Evolutionary conservation across 345 rosid genomes (phyloP).

Genomic region (Stellera chamaejasme): DNA sequence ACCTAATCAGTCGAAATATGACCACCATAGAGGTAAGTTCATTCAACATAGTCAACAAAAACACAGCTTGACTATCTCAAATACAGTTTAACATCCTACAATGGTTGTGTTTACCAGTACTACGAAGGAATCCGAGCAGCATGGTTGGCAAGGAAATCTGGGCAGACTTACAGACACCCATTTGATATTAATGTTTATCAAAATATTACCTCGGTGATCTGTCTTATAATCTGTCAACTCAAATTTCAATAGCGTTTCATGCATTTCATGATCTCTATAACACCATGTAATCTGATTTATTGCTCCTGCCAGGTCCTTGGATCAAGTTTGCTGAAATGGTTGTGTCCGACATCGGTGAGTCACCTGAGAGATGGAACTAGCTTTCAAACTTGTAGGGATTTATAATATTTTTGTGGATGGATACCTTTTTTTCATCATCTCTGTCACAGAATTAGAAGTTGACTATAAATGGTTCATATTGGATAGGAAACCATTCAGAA

Average conservation of each 20-base stretch:
- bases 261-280: no score
- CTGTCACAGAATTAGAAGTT: no score
- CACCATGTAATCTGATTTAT: slow-evolving; percentile 4
- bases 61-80: neutral
- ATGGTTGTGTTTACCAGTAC: slow-evolving; percentile 31
- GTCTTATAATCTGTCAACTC: neutral
- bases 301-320: slow-evolving; percentile 58
- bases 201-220: slow-evolving; percentile 46
- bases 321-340: slow-evolving; percentile 66
- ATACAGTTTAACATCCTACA: slow-evolving; percentile 7
- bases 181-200: slow-evolving; percentile 48
- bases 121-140: slow-evolving; percentile 55
- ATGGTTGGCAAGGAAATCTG: slow-evolving; percentile 88
- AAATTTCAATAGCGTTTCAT: neutral
- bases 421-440: no score
- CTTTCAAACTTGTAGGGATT: slow-evolving; percentile 42
- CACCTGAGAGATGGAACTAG: slow-evolving; percentile 59
- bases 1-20: slow-evolving; percentile 64
- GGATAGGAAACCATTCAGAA: neutral
- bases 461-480: neutral
- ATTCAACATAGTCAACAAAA: neutral
- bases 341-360: slow-evolving; percentile 51
- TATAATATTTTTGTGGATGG: no score
- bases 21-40: slow-evolving; percentile 69
- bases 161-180: slow-evolving; percentile 63